These are phyloP conservation scores for Yarrowia sp. DNA, from an alignment of 805 yeast species.

Conservation along the genomic window DNA sequence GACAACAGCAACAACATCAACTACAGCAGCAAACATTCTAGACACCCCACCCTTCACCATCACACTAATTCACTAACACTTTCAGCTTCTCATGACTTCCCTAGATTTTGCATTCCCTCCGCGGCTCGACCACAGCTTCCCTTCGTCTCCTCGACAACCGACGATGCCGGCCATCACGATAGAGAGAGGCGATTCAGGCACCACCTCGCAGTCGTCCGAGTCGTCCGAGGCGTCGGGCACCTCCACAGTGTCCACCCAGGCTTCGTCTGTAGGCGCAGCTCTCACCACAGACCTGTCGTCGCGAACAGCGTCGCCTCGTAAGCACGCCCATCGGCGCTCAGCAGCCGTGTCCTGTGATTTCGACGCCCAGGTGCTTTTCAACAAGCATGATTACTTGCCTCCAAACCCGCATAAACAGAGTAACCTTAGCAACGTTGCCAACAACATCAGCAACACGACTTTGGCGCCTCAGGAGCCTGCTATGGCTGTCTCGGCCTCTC, in stretches of 20 bases:
- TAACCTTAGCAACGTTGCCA: slow-evolving; percentile 15
- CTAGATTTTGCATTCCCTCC: slow-evolving; percentile 38
- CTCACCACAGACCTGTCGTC: slow-evolving; percentile 9
- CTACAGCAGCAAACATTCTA: too few species aligned
- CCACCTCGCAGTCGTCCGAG: slow-evolving; percentile 29
- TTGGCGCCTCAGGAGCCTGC: slow-evolving; percentile 10
- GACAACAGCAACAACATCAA: too few species aligned
- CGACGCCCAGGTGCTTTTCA: slow-evolving; percentile 52
- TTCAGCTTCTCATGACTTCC: slow-evolving; percentile 38
- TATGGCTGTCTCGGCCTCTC: background rate
- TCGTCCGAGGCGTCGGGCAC: slow-evolving; percentile 24
- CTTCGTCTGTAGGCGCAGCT: slow-evolving; percentile 7
- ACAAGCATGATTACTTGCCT: slow-evolving; percentile 21
- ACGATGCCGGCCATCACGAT: slow-evolving; percentile 30
- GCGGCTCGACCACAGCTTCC: slow-evolving; percentile 33
- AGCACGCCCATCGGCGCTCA: slow-evolving; percentile 81
- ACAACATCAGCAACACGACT: slow-evolving; percentile 18
- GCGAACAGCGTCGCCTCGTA: slow-evolving; percentile 35
- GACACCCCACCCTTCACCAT: background rate
- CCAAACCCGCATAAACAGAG: slow-evolving; percentile 32
- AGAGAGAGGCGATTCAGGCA: slow-evolving; percentile 36
- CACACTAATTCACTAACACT: slow-evolving; percentile 15
- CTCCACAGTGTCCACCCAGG: background rate
- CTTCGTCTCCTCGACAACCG: slow-evolving; percentile 11
- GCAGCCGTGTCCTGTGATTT: slow-evolving; percentile 91